These are phyloP conservation scores for Skeletonema grethae DNA, from an alignment of 108 stramenopile species.

Conservation along the genomic window DNA sequence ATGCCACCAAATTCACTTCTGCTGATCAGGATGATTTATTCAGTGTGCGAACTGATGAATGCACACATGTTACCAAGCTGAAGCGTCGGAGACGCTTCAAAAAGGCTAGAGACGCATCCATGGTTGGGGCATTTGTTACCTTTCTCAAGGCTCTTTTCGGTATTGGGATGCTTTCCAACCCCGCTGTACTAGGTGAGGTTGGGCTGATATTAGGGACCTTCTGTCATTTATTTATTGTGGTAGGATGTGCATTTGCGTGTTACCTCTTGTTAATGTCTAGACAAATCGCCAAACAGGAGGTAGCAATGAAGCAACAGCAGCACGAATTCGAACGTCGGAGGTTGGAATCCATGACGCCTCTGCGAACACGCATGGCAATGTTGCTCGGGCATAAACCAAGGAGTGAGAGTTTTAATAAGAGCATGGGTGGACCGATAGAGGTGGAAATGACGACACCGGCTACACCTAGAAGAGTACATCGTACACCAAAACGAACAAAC, in stretches of 20 bases:
- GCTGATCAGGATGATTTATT: neutral
- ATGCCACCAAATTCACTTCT: neutral
- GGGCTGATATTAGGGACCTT: slow-evolving; percentile 48
- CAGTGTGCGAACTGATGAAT: neutral
- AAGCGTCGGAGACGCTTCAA: slow-evolving; percentile 19
- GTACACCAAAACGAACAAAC: neutral
- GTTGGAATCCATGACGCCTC: neutral
- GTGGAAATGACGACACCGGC: neutral
- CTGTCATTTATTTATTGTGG: slow-evolving; percentile 47
- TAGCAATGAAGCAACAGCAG: slow-evolving; percentile 11
- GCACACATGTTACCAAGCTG: neutral
- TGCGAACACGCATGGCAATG: neutral
- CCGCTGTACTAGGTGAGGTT: slow-evolving; percentile 46
- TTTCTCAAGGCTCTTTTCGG: slow-evolving; percentile 53
- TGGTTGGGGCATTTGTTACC: slow-evolving; percentile 49
- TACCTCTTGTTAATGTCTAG: slow-evolving; percentile 47
- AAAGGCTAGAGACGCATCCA: slow-evolving; percentile 37
- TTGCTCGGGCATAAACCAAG: neutral
- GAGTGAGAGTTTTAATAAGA: neutral
- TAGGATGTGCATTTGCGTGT: slow-evolving; percentile 51
- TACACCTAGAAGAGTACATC: neutral
- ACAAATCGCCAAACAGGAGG: slow-evolving; percentile 38
- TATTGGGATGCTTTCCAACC: slow-evolving; percentile 48
- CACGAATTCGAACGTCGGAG: slow-evolving; percentile 14
- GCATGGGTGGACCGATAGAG: neutral